Base-by-base conservation (phyloP, 352 stramenopile genomes). In the Phytophthora chlamydospora region DNA sequence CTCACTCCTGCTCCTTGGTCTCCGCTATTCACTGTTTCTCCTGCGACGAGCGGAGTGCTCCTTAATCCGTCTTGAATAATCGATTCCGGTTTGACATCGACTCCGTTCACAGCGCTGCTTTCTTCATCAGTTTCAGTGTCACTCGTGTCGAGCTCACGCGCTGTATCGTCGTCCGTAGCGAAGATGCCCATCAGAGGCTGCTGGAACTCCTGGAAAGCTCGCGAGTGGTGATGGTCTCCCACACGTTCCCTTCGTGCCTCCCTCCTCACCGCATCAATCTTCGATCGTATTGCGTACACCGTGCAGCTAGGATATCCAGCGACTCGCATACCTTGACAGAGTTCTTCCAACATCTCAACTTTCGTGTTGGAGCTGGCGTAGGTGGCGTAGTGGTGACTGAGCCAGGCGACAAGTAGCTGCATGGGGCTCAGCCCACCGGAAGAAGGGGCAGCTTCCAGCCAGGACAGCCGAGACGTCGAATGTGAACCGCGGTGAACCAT, bases 271-370 rank as follows among this genome's bases (percentile, higher is more conserved):
- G 35, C 31, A 13, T 57, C 31, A 19, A 67, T 67, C 35, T 57
- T 67, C 4, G 59, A 62, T 41, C 59, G 59, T 44, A 68, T 36
- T 17, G 52, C 36, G 21, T 41, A 21, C 9, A 63, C 24, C 16
- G 52, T 58, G 32, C 60, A 68, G 2, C 10, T 6, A 47, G 41
- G 17, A 36, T 48, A 58, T 6, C 44, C 52, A 13, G 52, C 27
- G n/a, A 46, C 44, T 57, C 9, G 16, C 44, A 63, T 57, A n/a
- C 36, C 43, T 54, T 54, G 58, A 36, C 49, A 54, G 29, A 61
- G 58, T 12, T 58, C 31, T 27, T 57, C 31, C 19, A 68, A 13
- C 10, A 58, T 63, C 36, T 63, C 52, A 13, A 43, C 21, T 48
- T 53, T 54, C 6, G 40, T 21, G 27, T n/a, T 45, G 9, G 33